Evolutionary conservation across 1,284 basidiomycete species (phyloP), one percentile per base, ranked within the genome.

Genomic region (Naganishia cerealis): DNA sequence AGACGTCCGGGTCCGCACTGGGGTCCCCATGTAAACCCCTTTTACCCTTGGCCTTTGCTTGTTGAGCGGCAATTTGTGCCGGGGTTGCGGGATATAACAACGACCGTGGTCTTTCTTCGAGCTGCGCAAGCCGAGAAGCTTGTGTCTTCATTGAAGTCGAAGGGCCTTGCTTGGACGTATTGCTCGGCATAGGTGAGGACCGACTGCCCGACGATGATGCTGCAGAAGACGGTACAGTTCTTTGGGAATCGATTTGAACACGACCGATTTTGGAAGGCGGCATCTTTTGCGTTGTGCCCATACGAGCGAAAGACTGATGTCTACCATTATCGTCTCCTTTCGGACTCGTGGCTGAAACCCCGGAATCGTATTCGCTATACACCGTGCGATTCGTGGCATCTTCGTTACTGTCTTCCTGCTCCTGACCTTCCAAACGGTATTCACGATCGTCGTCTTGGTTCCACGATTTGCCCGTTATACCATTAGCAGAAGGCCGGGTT

Each of bases 341-440:
- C 15, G 67, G 67, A 43, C 57, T 62, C 24, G 67, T 63, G 10
- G 67, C 67, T 36, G 67, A 68, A 36, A 68, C 48, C 10, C 67
- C 67, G 10, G 67, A 68, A 65, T 68, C 67, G 40, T 68, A 68
- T 33, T 68, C 67, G 46, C 67, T 68, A 39, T 56, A 65, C 4
- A 57, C 57, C 21, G 67, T 63, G 21, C 61, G 61, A 43, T 63
- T 53, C 39, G 53, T 63, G 38, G 63, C 63, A 13, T 66, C 63
- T 18, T 66, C 63, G 54, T 66, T 36, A 40, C 43, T 50, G 42
- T 57, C 66, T 38, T 63, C 61, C 21, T 59, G 55, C 16, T 52
- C 57, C 42, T 59, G 40, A 15, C 26, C n/a, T 38, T 39, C 38
- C 7, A 46, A 29, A 18, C 33, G 43, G 43, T 59, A 59, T 8